These are phyloP conservation scores for Sporobolomyces roseus DNA, from an alignment of 768 basidiomycete genomes.

Conservation along the genomic window DNA sequence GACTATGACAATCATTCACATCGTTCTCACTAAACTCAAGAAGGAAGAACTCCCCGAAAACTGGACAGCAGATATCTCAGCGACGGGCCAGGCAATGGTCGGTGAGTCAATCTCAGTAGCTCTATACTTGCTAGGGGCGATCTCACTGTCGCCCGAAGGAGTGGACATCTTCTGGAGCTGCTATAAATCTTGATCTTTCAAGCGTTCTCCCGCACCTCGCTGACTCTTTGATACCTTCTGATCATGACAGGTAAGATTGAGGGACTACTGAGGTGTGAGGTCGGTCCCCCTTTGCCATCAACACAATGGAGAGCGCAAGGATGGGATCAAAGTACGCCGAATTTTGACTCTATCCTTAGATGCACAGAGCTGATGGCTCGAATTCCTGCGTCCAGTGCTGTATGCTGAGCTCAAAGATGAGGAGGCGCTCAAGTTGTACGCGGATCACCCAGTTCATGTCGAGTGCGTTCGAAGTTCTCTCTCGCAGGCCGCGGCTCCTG, in stretches of 20 bases:
- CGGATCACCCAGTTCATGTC: constrained; percentile 16
- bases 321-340: constrained; percentile 33
- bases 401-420: constrained; percentile 29
- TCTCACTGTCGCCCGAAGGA: neutral
- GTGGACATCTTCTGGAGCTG: neutral
- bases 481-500: neutral
- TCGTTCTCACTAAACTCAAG: constrained; percentile 26
- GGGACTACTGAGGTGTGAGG: constrained; percentile 9
- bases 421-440: constrained; percentile 21
- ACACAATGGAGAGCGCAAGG: constrained; percentile 25
- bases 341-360: neutral
- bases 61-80: neutral
- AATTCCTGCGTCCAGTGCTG: constrained; percentile 15
- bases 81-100: constrained; percentile 15
- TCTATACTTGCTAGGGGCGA: neutral
- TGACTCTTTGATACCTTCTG: neutral
- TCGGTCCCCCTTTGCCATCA: constrained; percentile 11
- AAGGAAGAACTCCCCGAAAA: neutral
- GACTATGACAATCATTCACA: constrained; percentile 24
- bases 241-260: constrained; percentile 15
- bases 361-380: neutral
- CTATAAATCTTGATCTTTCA: neutral
- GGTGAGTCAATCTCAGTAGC: constrained; percentile 4
- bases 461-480: neutral
- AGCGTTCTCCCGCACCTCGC: neutral